Percentiles rank a stretch among this genome's conserved stretches.
phyloP scores from a whole-genome alignment of 1,284 basidiomycete genomes.

The Sanguinoderma infundibulare region DNA sequence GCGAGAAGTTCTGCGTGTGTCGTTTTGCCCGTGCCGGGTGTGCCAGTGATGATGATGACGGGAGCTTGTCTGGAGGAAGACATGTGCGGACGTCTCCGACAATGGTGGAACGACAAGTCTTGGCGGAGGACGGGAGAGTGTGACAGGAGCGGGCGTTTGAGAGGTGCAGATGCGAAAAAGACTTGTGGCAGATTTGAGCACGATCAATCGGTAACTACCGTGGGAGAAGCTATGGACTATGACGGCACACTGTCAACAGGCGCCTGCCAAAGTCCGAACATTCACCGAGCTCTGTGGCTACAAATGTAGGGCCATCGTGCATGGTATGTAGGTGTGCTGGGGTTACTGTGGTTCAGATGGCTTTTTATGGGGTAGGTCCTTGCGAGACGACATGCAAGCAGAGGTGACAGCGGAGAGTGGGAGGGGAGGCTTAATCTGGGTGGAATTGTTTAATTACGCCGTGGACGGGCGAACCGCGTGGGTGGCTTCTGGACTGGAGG shows the following conservation, averaged over 20 bases:
- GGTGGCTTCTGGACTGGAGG: neutral
- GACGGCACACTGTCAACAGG: neutral
- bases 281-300: neutral
- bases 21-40: constrained; percentile 88
- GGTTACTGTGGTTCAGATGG: no score
- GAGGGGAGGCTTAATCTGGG: no score
- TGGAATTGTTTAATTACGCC: constrained; percentile 8
- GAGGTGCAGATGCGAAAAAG: neutral
- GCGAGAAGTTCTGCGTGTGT: constrained; percentile 86
- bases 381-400: no score
- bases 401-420: no score
- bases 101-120: neutral
- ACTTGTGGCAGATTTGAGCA: neutral
- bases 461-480: constrained; percentile 7
- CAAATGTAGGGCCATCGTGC: neutral
- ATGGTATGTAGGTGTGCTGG: no score
- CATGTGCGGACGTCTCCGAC: constrained; percentile 12
- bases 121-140: neutral
- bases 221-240: no score
- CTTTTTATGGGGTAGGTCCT: neutral
- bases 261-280: neutral
- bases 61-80: constrained; percentile 49
- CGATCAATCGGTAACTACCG: neutral
- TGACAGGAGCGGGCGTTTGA: no score
- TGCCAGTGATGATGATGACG: constrained; percentile 93